Base-by-base conservation (phyloP, 208 protist genomes). In the Strigomonas culicis region DNA sequence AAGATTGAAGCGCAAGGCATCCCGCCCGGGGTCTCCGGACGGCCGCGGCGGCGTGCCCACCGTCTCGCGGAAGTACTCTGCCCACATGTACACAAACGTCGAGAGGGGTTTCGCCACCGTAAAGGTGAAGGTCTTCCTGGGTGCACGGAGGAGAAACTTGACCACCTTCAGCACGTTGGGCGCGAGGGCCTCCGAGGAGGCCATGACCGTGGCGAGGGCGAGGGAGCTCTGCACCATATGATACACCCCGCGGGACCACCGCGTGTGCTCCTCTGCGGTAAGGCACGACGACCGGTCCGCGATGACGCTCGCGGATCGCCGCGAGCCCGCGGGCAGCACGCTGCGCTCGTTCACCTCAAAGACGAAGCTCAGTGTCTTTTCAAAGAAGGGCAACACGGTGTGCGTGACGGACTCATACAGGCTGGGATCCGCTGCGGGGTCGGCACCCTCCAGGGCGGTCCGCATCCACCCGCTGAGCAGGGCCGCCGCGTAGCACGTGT, bases 311-410 rank as follows among this genome's bases (percentile, higher is more conserved):
- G 10, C 34, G 34, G 34, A 39, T 4, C 34, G 34, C 34, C 10
- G 4, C 7, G 34, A 39, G 34, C 34, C 34, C 10, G 34, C 34
- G 7, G 34, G 34, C 7, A 39, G 34, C 34, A 39, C 34, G 34
- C 34, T 39, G 7, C 34, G 34, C 34, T 39, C 34, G 10, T 39
- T 39, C 34, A 39, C 34, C 34, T 21, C 39, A 46, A 65, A 59
- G 53, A 84, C 58, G 28, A 84, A 64, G 7, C 53, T 13, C 47
- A 93, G 63, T 49, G 90, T 59, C 34, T 77, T 68, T 4, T 58
- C 34, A 39, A 39, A 39, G 34, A 39, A 39, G 34, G 34, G 34
- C 34, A 39, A 10, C 34, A 39, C 59, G 39, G 82, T 80, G 44
- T 69, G 31, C 0, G 79, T 75, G 46, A 85, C 55, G 61, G 72